Evolutionary conservation across 257 asterid species (phyloP).

Genomic region (Ilex aquifolium): DNA sequence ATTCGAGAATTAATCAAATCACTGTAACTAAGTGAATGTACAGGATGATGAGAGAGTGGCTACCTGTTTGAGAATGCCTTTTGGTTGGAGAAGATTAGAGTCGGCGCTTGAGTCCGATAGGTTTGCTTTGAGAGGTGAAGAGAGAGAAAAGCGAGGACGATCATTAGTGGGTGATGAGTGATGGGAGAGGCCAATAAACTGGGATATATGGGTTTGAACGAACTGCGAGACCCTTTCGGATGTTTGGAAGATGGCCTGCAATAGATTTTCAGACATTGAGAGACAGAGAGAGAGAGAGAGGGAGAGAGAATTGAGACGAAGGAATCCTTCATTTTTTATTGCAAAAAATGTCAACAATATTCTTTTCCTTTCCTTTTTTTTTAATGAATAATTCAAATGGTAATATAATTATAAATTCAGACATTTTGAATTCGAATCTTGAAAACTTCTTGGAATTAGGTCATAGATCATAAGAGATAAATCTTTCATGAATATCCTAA

Average conservation of each 20-base stretch:
- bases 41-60: neutral
- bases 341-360: too few relatives aligned
- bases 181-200: slow-evolving; percentile 22
- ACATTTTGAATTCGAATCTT: too few relatives aligned
- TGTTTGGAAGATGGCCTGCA: slow-evolving; percentile 45
- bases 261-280: slow-evolving; percentile 61
- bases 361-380: too few relatives aligned
- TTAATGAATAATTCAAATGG: too few relatives aligned
- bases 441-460: too few relatives aligned
- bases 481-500: too few relatives aligned
- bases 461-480: too few relatives aligned
- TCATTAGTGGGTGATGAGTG: slow-evolving; percentile 16
- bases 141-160: slow-evolving; percentile 11
- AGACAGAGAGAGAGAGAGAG: neutral
- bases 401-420: too few relatives aligned
- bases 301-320: too few relatives aligned
- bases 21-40: too few relatives aligned
- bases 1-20: neutral
- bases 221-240: slow-evolving; percentile 34
- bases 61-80: slow-evolving; percentile 34
- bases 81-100: slow-evolving; percentile 26
- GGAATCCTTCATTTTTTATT: too few relatives aligned
- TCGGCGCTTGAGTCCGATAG: neutral
- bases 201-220: slow-evolving; percentile 54
- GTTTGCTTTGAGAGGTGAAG: slow-evolving; percentile 10